Evolutionary conservation across 1,139 yeast species (phyloP).

Genomic region (Suhomyces kunorum): DNA sequence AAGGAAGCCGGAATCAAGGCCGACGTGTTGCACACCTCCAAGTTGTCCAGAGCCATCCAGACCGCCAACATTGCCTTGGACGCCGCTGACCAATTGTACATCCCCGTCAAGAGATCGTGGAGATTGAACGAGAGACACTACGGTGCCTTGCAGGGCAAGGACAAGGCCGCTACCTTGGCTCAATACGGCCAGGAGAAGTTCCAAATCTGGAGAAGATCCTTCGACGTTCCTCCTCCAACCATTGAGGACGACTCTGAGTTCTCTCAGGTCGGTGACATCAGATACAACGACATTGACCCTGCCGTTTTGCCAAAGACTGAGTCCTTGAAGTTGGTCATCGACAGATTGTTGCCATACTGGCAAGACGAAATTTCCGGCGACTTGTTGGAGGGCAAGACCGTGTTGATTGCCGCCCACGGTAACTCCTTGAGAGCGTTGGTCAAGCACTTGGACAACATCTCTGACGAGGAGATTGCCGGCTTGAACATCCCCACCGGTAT

Average conservation of each 20-base stretch:
- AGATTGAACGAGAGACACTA: slow-evolving; percentile 98
- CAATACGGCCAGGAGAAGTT: slow-evolving; percentile 89
- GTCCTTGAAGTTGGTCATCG: slow-evolving; percentile 92
- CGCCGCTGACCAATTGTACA: slow-evolving; percentile 83
- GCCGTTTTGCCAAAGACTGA: slow-evolving; percentile 89
- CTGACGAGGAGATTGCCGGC: slow-evolving; percentile 89
- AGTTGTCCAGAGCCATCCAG: slow-evolving; percentile 93
- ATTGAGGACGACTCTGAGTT: slow-evolving; percentile 76
- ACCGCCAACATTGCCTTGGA: slow-evolving; percentile 96
- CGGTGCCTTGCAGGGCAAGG: slow-evolving; percentile 98
- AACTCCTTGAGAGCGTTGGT: slow-evolving; percentile 97
- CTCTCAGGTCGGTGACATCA: slow-evolving; percentile 83
- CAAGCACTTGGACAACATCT: slow-evolving; percentile 92
- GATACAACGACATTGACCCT: slow-evolving; percentile 83
- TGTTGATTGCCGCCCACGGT: slow-evolving; percentile 95
- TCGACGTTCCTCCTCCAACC: slow-evolving; percentile 93
- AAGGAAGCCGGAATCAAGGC: slow-evolving; percentile 85
- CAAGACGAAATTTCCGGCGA: slow-evolving; percentile 89
- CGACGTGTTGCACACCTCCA: slow-evolving; percentile 88
- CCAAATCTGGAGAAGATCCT: slow-evolving; percentile 98
- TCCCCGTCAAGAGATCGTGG: slow-evolving; percentile 96
- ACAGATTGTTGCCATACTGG: slow-evolving; percentile 98
- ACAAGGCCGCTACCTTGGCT: slow-evolving; percentile 90
- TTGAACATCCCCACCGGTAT: slow-evolving; percentile 99
- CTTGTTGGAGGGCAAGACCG: slow-evolving; percentile 84